phyloP scores from a whole-genome alignment of 140 eudicot genomes.

The Senecio squalidus region DNA sequence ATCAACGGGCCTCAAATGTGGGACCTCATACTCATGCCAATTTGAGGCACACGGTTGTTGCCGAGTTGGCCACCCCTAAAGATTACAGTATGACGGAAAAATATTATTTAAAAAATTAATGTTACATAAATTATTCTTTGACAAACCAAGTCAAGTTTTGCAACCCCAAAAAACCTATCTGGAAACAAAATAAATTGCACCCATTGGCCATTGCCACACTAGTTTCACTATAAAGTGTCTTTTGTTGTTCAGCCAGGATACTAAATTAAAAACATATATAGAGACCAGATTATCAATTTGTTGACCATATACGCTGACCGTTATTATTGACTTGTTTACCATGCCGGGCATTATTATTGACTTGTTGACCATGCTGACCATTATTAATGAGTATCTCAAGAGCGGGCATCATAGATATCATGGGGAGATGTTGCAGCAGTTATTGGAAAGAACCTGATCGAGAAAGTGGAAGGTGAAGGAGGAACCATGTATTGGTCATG shows the following conservation, averaged over 20 bases:
- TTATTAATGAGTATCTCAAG: constrained; percentile 17
- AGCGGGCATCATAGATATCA: constrained; percentile 46
- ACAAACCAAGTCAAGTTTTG: constrained; percentile 10
- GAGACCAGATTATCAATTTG: constrained; percentile 13
- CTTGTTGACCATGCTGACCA: constrained; percentile 12
- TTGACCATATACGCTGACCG: constrained; percentile 6
- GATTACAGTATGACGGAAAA: not conserved
- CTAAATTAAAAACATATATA: constrained; percentile 13
- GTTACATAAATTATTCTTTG: not conserved
- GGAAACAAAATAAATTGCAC: not conserved
- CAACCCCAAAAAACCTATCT: constrained; percentile 6
- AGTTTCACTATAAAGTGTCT: not conserved
- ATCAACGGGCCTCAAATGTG: no score
- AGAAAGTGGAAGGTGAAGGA: constrained; percentile 65
- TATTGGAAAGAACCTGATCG: constrained; percentile 56
- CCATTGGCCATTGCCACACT: not conserved
- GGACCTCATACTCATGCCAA: no score
- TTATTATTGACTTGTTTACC: constrained; percentile 6
- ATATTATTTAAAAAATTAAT: not conserved
- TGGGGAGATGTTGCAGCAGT: constrained; percentile 41
- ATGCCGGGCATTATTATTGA: not conserved
- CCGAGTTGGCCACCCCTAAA: not conserved
- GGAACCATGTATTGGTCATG: constrained; percentile 75
- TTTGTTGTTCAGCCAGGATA: constrained; percentile 2
- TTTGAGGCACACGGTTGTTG: no score